phyloP scores from a whole-genome alignment of 1,139 yeast species.

The Magnusiomyces fungicola region DNA sequence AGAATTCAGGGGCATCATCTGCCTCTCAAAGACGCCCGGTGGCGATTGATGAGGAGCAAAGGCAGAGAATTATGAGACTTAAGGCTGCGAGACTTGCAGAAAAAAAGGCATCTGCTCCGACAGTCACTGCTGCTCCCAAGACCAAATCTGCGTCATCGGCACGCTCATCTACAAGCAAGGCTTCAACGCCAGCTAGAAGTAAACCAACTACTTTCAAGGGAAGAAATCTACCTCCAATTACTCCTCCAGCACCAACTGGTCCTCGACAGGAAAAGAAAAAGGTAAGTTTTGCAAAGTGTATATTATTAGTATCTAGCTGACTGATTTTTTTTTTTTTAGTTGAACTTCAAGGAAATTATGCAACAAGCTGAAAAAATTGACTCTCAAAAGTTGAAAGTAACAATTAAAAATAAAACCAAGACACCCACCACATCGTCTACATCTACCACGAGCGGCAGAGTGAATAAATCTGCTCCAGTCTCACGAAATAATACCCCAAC shows the following conservation, averaged over 20 bases:
- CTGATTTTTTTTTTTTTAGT: slow-evolving; percentile 18
- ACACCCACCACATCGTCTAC: slow-evolving; percentile 5
- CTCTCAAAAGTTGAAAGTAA: slow-evolving; percentile 31
- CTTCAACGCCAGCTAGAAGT: slow-evolving; percentile 8
- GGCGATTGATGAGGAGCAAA: slow-evolving; percentile 22
- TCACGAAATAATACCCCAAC: too few species aligned
- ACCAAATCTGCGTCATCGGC: slow-evolving; percentile 12
- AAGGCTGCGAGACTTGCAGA: slow-evolving; percentile 26
- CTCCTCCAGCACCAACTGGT: neutral
- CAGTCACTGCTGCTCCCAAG: slow-evolving; percentile 3
- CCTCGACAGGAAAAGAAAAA: slow-evolving; percentile 6
- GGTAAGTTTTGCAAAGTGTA: neutral
- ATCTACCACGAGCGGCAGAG: slow-evolving; percentile 5
- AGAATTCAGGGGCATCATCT: neutral
- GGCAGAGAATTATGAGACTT: slow-evolving; percentile 24
- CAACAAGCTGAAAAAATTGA: slow-evolving; percentile 34
- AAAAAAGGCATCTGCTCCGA: slow-evolving; percentile 11
- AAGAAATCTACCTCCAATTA: slow-evolving; percentile 6
- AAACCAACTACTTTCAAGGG: slow-evolving; percentile 10
- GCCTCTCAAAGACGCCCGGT: slow-evolving; percentile 14
- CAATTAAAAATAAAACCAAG: slow-evolving; percentile 27
- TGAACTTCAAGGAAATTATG: slow-evolving; percentile 35
- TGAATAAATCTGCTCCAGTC: neutral
- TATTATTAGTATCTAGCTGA: slow-evolving; percentile 6
- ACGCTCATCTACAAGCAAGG: slow-evolving; percentile 16